Base-by-base conservation (phyloP, 1,139 yeast species). In the Saccharomycopsis hybrid region DNA sequence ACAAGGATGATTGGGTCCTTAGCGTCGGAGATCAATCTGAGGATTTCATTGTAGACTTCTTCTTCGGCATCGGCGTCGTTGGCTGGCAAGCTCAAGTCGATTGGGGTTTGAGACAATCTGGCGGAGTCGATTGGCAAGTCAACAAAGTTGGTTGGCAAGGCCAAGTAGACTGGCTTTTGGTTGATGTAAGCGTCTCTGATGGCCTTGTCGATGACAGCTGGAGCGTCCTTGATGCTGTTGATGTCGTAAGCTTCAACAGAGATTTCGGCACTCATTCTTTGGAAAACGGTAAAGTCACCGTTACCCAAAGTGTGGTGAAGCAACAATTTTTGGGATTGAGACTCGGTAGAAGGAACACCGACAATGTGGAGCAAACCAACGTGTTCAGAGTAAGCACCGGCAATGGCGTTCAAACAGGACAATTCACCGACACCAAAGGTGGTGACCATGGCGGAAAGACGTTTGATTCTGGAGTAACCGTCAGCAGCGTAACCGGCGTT, bases 151-250 rank as follows among this genome's bases (percentile, higher is more conserved):
- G 92, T 85, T 58, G 95, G 96, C 54, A 86, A 68, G 43, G 87
- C 95, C 59, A 87, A 66, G 69, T 87, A 87, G 29, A 85, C 94
- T 32, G 96, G 95, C 68, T 89, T 79, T 67, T 85, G 94, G 61
- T 75, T 70, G 50, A 80, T 69, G 68, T 76, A 81, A 41, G 94
- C 90, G 55, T 76, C 78, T 65, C 83, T 76, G 62, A 87, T 79
- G 60, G 88, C 80, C 60, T 83, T 74, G 69, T 87, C 95, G 58
- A 87, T 78, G 60, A 77, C 78, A 47, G 69, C 70, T 44, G 90
- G 84, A 46, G 92, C 94, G 43, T 78, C 66, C 55, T 66, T 67
- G 57, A 79, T 71, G 64, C 82, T 85, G 47, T 77, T 75, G 61
- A 87, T 68, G 63, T 80, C 74, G 44, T 80, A 78, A 41, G 85